phyloP scores from a whole-genome alignment of 2,329 filamentous ascomycete genomes.

The Rutstroemia sp. region DNA sequence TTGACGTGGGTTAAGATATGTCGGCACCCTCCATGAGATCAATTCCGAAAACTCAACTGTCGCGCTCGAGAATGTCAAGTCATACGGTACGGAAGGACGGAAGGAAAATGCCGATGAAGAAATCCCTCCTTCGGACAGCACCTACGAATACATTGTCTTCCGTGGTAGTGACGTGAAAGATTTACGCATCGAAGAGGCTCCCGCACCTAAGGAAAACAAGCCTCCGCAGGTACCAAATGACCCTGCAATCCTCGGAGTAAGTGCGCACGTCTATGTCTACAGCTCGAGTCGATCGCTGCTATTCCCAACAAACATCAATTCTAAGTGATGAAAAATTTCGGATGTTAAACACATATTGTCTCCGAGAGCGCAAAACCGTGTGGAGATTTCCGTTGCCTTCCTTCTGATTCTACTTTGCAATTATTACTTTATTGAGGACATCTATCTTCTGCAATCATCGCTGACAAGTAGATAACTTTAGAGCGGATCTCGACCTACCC shows the following conservation, averaged over 20 bases:
- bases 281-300: slow-evolving; percentile 1
- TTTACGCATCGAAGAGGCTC: slow-evolving; percentile 81
- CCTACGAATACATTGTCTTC: slow-evolving; percentile 99
- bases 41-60: slow-evolving; percentile 96
- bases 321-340: slow-evolving; percentile 88
- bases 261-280: slow-evolving; percentile 36
- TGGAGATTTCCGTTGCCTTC: slow-evolving; percentile 99
- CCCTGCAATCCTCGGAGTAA: slow-evolving; percentile 94
- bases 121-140: slow-evolving; percentile 72
- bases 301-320: neutral
- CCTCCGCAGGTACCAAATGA: slow-evolving; percentile 81
- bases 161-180: slow-evolving; percentile 98
- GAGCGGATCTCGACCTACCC: slow-evolving; percentile 33
- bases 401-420: slow-evolving; percentile 66
- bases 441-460: slow-evolving; percentile 5
- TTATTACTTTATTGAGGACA: slow-evolving; percentile 7
- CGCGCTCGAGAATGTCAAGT: slow-evolving; percentile 91
- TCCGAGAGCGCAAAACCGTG: slow-evolving; percentile 92
- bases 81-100: slow-evolving; percentile 89
- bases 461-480: slow-evolving; percentile 31
- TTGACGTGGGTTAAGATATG: slow-evolving; percentile 58
- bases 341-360: slow-evolving; percentile 85
- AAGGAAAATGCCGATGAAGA: slow-evolving; percentile 72
- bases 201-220: slow-evolving; percentile 65
- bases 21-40: slow-evolving; percentile 93